Base-by-base conservation (phyloP, 352 stramenopile genomes). In the Phytophthora capsici region DNA sequence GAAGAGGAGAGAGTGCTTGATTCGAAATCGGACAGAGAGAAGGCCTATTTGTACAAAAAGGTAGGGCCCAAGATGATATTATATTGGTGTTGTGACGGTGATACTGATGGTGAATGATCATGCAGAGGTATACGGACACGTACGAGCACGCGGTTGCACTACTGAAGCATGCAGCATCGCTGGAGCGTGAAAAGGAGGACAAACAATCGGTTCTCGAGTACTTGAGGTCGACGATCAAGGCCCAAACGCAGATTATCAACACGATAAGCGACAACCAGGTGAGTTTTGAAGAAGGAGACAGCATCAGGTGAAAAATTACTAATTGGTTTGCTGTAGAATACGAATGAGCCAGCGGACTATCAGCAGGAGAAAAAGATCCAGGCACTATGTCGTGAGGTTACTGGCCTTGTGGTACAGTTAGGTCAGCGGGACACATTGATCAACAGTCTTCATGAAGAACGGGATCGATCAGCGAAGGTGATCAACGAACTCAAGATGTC, bases 21-120 rank as follows among this genome's bases (percentile, higher is more conserved):
- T 2, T 69, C 77, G 48, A 88, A 87, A 63, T 89, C 81, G 14
- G 82, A 89, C 34, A 78, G 57, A 26, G 79, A 91, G 34, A 75
- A 77, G 14, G 80, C 80, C 19, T 88, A 75, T 46, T 58, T 93
- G 40, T 93, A 90, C 81, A 91, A 93, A 43, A 90, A 90, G 71
- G 83, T 90, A 45, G 10, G 60, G 30, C 13, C 6, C 13, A 32
- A 16, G 14, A 0, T 23, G 37, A 25, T 22, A 22, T 49, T 12
- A 4, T n/a, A 32, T n/a, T n/a, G 20, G 32, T n/a, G 12, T 38
- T 25, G 13, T n/a, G 22, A 16, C 55, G 10, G 40, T 22, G 10
- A 6, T 34, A 4, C 17, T 66, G 13, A 53, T 40, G 17, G 4
- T 36, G 50, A 14, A 2, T 61, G 41, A 5, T 32, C 41, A 9